These are phyloP conservation scores for Xylariaceae sp. DNA, from an alignment of 2,329 filamentous ascomycete species.

Conservation along the genomic window DNA sequence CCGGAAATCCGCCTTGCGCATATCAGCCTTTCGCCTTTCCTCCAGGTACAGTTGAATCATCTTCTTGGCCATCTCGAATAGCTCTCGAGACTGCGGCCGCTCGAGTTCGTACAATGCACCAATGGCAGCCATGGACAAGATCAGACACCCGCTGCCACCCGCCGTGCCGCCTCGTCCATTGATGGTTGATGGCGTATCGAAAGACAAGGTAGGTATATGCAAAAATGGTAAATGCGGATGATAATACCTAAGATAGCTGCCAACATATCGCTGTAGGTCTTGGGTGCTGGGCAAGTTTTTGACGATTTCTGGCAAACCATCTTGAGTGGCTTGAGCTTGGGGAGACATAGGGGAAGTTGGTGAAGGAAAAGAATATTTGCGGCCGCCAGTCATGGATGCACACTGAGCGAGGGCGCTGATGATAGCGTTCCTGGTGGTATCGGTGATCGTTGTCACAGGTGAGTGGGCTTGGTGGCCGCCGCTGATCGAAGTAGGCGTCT, in stretches of 20 bases:
- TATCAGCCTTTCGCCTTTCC: slow-evolving; percentile 80
- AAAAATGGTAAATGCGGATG: slow-evolving; percentile 94
- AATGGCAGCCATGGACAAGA: slow-evolving; percentile 81
- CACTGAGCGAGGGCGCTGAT: slow-evolving; percentile 57
- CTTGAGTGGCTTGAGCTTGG: slow-evolving; percentile 44
- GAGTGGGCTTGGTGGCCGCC: slow-evolving; percentile 57
- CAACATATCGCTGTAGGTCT: slow-evolving; percentile 86
- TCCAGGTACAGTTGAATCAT: slow-evolving; percentile 93
- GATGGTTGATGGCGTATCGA: slow-evolving; percentile 70
- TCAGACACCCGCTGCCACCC: slow-evolving; percentile 79
- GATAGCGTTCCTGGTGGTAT: slow-evolving; percentile 59
- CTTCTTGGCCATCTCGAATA: slow-evolving; percentile 92
- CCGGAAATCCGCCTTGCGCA: slow-evolving; percentile 59
- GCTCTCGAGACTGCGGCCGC: slow-evolving; percentile 68
- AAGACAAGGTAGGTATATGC: slow-evolving; percentile 85
- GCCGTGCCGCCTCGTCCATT: slow-evolving; percentile 57
- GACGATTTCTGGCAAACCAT: slow-evolving; percentile 49
- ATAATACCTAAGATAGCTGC: slow-evolving; percentile 85
- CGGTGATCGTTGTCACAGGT: slow-evolving; percentile 61
- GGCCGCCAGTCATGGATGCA: slow-evolving; percentile 48
- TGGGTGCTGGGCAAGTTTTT: slow-evolving; percentile 70
- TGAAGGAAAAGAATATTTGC: slow-evolving; percentile 61
- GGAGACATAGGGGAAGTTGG: slow-evolving; percentile 53
- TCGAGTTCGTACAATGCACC: slow-evolving; percentile 78
- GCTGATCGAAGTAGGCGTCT: slow-evolving; percentile 68